Percentiles rank a stretch among this genome's conserved stretches.
Conservation (phyloP, 1,284 basidiomycete genomes). For the Tetrapyrgos nigripes region DNA sequence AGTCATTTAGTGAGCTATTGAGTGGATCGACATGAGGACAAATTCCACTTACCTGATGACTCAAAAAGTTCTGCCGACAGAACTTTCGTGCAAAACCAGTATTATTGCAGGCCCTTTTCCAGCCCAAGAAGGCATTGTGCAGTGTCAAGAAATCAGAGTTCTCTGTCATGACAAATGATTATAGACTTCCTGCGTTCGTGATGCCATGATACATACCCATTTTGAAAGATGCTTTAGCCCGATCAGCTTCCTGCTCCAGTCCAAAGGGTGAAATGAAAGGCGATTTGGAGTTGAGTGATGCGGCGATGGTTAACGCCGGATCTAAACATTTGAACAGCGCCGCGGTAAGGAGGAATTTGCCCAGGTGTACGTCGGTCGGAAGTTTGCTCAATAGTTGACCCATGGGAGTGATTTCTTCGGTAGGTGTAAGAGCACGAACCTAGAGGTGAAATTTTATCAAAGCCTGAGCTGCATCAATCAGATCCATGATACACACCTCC, state of each 20-base stretch:
- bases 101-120: conserved; percentile 84
- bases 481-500: conserved; percentile 63
- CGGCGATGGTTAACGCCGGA: conserved; percentile 95
- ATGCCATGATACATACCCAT: conserved; percentile 54
- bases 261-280: conserved; percentile 94
- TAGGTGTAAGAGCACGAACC: conserved; percentile 85
- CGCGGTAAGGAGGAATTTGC: conserved; percentile 91
- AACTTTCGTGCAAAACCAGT: conserved; percentile 70
- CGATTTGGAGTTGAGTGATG: conserved; percentile 91
- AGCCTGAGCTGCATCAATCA: background rate
- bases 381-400: conserved; percentile 91
- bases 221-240: conserved; percentile 84
- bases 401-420: conserved; percentile 95
- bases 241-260: conserved; percentile 86
- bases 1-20: background rate
- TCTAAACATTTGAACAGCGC: conserved; percentile 92
- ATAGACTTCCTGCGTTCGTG: background rate
- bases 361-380: conserved; percentile 96
- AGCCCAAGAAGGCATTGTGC: conserved; percentile 89
- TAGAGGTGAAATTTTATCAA: conserved; percentile 30
- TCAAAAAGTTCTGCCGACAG: conserved; percentile 86
- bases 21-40: background rate
- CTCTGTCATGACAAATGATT: conserved; percentile 50
- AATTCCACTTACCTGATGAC: conserved; percentile 72
- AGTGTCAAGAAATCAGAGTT: conserved; percentile 98